Evolutionary conservation across 768 basidiomycete genomes (phyloP).

Genomic region (Phylloporus rhodoxanthus): DNA sequence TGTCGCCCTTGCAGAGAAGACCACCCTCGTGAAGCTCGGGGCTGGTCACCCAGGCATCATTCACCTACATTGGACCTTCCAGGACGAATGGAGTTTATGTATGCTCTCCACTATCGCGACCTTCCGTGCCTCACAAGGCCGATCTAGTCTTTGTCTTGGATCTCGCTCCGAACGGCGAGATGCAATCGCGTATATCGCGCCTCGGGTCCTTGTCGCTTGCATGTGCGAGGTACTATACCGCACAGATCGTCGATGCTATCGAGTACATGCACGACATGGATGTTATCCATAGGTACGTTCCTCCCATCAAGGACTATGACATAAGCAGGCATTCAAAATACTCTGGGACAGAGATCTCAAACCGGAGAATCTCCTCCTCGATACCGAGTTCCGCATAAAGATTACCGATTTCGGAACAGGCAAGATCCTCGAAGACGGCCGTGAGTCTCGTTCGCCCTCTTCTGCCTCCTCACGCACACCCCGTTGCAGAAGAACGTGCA

Average conservation of each 20-base stretch:
- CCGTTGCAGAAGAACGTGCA: slow-evolving; percentile 42
- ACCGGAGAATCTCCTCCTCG: slow-evolving; percentile 88
- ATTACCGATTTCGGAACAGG: slow-evolving; percentile 98
- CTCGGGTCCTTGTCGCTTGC: slow-evolving; percentile 80
- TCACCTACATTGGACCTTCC: slow-evolving; percentile 76
- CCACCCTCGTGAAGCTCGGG: slow-evolving; percentile 59
- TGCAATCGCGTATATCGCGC: slow-evolving; percentile 63
- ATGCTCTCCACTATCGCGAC: slow-evolving; percentile 27
- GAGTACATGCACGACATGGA: slow-evolving; percentile 88
- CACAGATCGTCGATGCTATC: slow-evolving; percentile 84
- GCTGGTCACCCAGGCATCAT: slow-evolving; percentile 78
- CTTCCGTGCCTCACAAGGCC: slow-evolving; percentile 2
- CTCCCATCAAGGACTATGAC: slow-evolving; percentile 4
- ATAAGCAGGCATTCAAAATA: slow-evolving; percentile 6
- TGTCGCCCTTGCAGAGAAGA: slow-evolving; percentile 76
- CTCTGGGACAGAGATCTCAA: slow-evolving; percentile 64
- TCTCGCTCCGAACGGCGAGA: slow-evolving; percentile 69
- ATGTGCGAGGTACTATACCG: slow-evolving; percentile 80
- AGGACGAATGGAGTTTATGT: slow-evolving; percentile 83
- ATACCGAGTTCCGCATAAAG: slow-evolving; percentile 79
- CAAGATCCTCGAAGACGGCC: slow-evolving; percentile 55
- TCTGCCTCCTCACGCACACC: neutral
- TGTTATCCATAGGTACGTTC: slow-evolving; percentile 72
- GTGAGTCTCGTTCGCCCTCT: slow-evolving; percentile 33
- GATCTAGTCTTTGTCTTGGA: slow-evolving; percentile 71